These are phyloP conservation scores for Yamadazyma paraphyllophila DNA, from an alignment of 805 yeast species.

Conservation along the genomic window DNA sequence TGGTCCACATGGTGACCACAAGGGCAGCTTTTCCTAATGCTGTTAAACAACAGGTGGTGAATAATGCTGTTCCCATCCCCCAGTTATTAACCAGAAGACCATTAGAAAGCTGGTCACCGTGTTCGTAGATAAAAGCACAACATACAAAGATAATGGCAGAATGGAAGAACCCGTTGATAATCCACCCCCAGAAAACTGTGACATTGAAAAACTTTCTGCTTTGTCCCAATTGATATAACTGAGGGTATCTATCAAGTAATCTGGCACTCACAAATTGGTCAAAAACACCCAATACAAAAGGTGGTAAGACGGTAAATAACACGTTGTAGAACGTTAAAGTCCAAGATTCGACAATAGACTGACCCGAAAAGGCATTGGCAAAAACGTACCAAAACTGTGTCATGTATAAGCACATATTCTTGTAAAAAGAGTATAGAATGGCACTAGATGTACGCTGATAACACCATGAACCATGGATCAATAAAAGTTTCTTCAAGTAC, in stretches of 20 bases:
- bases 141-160: constrained; percentile 81
- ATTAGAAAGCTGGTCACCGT: constrained; percentile 60
- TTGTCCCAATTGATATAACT: constrained; percentile 88
- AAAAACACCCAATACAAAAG: constrained; percentile 92
- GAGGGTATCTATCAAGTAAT: constrained; percentile 87
- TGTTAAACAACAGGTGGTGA: constrained; percentile 82
- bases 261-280: constrained; percentile 95
- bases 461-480: constrained; percentile 98
- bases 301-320: constrained; percentile 90
- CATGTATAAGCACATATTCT: constrained; percentile 93
- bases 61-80: constrained; percentile 92
- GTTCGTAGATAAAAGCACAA: constrained; percentile 61
- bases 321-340: constrained; percentile 94
- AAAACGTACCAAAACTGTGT: constrained; percentile 98
- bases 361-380: constrained; percentile 89
- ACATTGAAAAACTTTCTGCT: constrained; percentile 85
- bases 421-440: constrained; percentile 91
- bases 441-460: constrained; percentile 93
- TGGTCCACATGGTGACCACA: constrained; percentile 91
- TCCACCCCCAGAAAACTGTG: constrained; percentile 96
- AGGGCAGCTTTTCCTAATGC: constrained; percentile 94
- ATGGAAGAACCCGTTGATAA: constrained; percentile 91
- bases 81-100: constrained; percentile 85
- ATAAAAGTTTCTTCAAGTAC: constrained; percentile 72
- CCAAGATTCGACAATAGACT: constrained; percentile 96